These are phyloP conservation scores for Colletotrichum paranaense DNA, from an alignment of 2,329 filamentous ascomycete species.

Conservation along the genomic window DNA sequence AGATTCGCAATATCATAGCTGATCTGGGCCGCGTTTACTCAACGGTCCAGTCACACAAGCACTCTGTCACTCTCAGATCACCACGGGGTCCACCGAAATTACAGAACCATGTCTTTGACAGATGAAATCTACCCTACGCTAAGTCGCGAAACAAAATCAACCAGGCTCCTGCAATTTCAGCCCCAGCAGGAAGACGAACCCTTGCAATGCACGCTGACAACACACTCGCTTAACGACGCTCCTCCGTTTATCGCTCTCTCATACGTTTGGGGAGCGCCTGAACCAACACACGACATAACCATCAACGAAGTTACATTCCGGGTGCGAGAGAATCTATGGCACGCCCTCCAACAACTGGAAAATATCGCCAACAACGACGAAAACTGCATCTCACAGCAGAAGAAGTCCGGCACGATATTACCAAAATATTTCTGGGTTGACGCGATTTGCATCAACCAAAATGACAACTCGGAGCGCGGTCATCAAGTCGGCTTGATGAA, in stretches of 20 bases:
- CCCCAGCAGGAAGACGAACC: background rate
- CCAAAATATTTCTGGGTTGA: slow-evolving; percentile 48
- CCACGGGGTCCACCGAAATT: background rate
- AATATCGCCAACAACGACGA: background rate
- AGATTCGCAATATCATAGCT: background rate
- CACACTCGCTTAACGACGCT: background rate
- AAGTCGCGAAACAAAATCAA: background rate
- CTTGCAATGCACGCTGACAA: background rate
- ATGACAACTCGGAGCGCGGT: slow-evolving; percentile 47
- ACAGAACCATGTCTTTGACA: background rate
- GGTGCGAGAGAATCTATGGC: slow-evolving; percentile 10
- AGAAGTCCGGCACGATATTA: background rate
- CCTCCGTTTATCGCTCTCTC: slow-evolving; percentile 40
- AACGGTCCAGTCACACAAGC: background rate
- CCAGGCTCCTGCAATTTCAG: slow-evolving; percentile 4
- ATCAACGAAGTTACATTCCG: background rate
- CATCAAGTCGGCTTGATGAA: slow-evolving; percentile 53
- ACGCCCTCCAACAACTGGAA: slow-evolving; percentile 1
- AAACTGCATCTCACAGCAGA: background rate
- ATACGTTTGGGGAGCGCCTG: slow-evolving; percentile 39
- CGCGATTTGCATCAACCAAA: slow-evolving; percentile 53
- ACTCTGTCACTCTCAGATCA: background rate
- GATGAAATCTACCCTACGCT: background rate
- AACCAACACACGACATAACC: background rate
- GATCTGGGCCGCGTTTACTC: background rate